Evolutionary conservation across 768 basidiomycete species (phyloP).

Genomic region (Aureoboletus auriporus): DNA sequence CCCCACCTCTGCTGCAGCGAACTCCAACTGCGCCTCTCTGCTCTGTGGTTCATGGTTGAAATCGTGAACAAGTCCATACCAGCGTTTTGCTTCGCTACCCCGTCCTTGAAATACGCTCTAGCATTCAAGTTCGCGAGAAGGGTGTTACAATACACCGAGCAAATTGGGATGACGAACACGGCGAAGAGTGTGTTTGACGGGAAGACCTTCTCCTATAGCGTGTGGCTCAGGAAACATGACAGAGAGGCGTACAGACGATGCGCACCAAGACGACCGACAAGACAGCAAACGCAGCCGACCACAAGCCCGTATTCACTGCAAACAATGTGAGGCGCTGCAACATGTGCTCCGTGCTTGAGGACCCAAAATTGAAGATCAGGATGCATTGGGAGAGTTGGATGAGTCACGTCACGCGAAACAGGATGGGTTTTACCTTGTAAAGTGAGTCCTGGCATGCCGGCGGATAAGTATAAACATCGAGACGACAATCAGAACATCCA

Average conservation of each 20-base stretch:
- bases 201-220: neutral
- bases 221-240: too few species aligned
- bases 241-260: neutral
- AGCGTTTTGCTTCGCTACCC: too few species aligned
- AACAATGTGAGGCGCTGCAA: neutral
- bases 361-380: neutral
- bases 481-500: too few species aligned
- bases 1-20: too few species aligned
- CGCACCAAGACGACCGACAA: neutral
- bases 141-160: constrained; percentile 5
- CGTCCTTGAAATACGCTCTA: neutral
- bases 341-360: neutral
- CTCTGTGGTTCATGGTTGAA: too few species aligned
- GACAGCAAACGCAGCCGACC: neutral
- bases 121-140: constrained; percentile 7
- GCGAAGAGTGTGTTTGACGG: neutral
- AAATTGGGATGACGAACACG: constrained; percentile 1
- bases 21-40: too few species aligned
- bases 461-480: too few species aligned
- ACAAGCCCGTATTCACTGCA: neutral
- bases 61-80: too few species aligned
- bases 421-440: too few species aligned
- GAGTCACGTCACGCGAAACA: too few species aligned
- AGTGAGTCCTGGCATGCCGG: too few species aligned
- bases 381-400: too few species aligned